Evolutionary conservation across 2,329 filamentous ascomycete genomes (phyloP), one percentile per base, ranked within the genome.

Genomic region (Fusarium devonianum): DNA sequence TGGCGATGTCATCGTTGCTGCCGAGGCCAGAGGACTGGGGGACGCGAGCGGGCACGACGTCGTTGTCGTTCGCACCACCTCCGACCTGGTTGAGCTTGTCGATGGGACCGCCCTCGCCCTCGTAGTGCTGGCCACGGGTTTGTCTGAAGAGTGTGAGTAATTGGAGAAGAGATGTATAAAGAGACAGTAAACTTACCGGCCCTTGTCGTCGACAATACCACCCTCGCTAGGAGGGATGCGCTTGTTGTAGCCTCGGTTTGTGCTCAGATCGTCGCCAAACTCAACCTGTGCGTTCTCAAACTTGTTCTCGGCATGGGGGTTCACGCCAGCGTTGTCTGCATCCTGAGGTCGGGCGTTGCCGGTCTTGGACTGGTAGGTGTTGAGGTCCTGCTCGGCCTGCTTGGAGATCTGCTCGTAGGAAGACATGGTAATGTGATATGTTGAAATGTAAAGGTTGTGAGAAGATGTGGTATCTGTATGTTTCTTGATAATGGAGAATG

Each of bases 351-450:
- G 74, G 36, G 70, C 70, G 7, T 66, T 66, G 42, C 78, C 77
- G 2, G 76, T 78, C 67, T 79, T 80, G 57, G 75, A 65, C 56
- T 77, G 71, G 61, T 78, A 76, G 10, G 69, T 74, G 70, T 79
- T 79, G 45, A 79, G 70, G 57, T 79, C 75, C 41, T 63, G 65
- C 69, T 80, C 76, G 33, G 78, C 76, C 60, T 77, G 64, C 23
- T 72, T 66, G 46, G 77, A 72, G 44, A 80, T 75, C 42, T 74
- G 62, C 52, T 73, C 71, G 46, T 76, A 72, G 49, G 74, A 68
- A 21, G 65, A 33, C 67, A 69, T 70, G 30, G 26, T 46, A 44
- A n/a, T 12, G 7, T 5, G 23, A 37, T 14, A 14, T n/a, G n/a
- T n/a, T n/a, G n/a, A n/a, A n/a, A n/a, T n/a, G n/a, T 42, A n/a